These are phyloP conservation scores for Exophiala viscosa DNA, from an alignment of 2,329 filamentous ascomycete genomes.

Conservation along the genomic window DNA sequence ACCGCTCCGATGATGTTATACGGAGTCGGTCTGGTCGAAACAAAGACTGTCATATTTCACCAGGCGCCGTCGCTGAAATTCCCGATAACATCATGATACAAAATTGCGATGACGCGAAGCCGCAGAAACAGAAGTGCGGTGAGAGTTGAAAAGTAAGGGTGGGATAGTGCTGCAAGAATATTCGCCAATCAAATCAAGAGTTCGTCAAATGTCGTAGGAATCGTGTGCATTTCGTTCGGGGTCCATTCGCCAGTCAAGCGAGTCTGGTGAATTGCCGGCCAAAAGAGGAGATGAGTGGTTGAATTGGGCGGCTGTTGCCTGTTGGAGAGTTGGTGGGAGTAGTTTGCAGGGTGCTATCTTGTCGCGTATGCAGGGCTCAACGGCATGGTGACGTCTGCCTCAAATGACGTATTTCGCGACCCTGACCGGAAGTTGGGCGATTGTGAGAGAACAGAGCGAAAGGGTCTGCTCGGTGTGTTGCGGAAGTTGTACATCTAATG, in stretches of 20 bases:
- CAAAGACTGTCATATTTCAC: neutral
- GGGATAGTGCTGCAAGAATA: neutral
- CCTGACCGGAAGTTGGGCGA: constrained; percentile 37
- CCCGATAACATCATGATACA: constrained; percentile 8
- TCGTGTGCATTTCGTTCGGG: neutral
- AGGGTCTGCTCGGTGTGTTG: constrained; percentile 36
- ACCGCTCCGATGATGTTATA: too few relatives aligned
- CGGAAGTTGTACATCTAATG: constrained; percentile 25
- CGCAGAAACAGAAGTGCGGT: constrained; percentile 2
- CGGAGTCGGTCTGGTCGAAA: constrained; percentile 2
- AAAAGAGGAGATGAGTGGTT: neutral
- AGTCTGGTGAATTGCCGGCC: neutral
- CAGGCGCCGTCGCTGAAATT: constrained; percentile 21
- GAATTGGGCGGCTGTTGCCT: neutral
- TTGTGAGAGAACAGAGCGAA: constrained; percentile 40
- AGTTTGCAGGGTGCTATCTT: constrained; percentile 2
- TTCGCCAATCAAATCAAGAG: neutral
- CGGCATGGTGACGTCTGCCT: constrained; percentile 24
- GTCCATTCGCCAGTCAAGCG: neutral
- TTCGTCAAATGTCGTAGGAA: neutral
- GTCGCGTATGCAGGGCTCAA: constrained; percentile 18
- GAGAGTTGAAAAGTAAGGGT: constrained; percentile 5
- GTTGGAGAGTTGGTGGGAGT: too few relatives aligned
- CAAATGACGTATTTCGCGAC: constrained; percentile 30
- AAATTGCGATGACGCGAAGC: constrained; percentile 10